phyloP scores from a whole-genome alignment of 1,284 basidiomycete genomes.

The Grifola frondosa region DNA sequence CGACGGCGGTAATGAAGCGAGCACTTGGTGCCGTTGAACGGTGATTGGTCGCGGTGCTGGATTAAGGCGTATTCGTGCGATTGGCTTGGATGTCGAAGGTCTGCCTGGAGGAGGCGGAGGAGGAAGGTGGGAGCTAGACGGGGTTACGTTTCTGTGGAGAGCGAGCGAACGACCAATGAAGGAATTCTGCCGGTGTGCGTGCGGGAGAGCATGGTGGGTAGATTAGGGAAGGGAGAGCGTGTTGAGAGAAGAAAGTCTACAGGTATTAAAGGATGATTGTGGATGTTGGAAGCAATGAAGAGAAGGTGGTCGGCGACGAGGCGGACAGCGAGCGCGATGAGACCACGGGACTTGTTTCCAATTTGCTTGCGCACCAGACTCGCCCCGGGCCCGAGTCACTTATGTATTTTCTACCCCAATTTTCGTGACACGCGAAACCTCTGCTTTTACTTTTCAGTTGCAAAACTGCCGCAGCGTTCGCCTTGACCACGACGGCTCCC shows the following conservation, averaged over 20 bases:
- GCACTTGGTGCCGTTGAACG: slow-evolving; percentile 40
- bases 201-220: slow-evolving; percentile 17
- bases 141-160: slow-evolving; percentile 49
- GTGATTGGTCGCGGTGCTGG: slow-evolving; percentile 54
- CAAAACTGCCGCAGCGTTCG: no score
- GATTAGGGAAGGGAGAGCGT: no score
- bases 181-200: slow-evolving; percentile 21
- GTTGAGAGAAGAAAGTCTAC: slow-evolving; percentile 1
- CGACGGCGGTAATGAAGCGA: slow-evolving; percentile 60
- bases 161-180: slow-evolving; percentile 38
- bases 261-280: not conserved
- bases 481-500: no score
- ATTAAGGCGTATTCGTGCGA: slow-evolving; percentile 38
- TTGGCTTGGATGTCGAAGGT: slow-evolving; percentile 25
- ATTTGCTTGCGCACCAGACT: slow-evolving; percentile 1
- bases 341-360: no score
- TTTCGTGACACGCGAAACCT: no score
- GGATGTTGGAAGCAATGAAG: not conserved
- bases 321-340: no score
- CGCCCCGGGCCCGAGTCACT: not conserved
- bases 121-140: slow-evolving; percentile 31
- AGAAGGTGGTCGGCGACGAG: slow-evolving; percentile 7
- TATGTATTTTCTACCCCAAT: no score
- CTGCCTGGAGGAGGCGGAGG: slow-evolving; percentile 36
- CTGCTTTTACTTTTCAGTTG: no score